Base-by-base conservation (phyloP, 192 early-diverging fungal genomes). In the Linnemannia hyalina region DNA sequence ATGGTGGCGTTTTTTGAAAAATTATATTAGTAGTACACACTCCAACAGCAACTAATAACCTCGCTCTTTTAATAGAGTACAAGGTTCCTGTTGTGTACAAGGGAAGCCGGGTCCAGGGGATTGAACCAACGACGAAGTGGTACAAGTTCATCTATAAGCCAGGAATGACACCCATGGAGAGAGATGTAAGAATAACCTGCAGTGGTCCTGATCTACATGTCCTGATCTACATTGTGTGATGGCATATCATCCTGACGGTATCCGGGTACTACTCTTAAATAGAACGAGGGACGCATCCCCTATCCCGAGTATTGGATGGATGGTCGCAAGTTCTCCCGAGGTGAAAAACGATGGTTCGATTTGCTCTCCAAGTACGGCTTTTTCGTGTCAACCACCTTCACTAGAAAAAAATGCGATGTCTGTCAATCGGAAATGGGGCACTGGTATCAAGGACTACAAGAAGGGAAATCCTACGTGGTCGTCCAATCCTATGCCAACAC, bases 81-180 rank as follows among this genome's bases (percentile, higher is more conserved):
- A 35, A 35, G 35, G 1, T 35, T 35, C 35, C 35, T 1, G 1
- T 1, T 1, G 35, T 35, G 35, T 35, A 78, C 76, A 69, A 78
- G 6, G 49, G 49, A 78, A 70, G 6, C 68, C 3, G 6, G 68
- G 68, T 57, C 47, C 76, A 71, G 32, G 76, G 68, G 44, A 78
- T 71, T 6, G 76, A 78, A 36, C 68, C 49, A 9, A 71, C 76
- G n/a, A 52, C 47, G 26, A 78, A 70, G 46, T 78, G 68, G 76
- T 78, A 78, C 76, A 20, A 40, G 32, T 78, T 78, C 68, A 70
- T 78, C 4, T 78, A n/a, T n/a, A n/a, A n/a, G n/a, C n/a, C n/a
- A n/a, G n/a, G n/a, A n/a, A 78, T 49, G 76, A 70, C 76, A 29
- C 76, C 76, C 41, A 6, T 78, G 76, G 68, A 70, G 68, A 78